These are phyloP conservation scores for Ceratobasidium sp. DNA, from an alignment of 1,284 basidiomycete species.

Conservation along the genomic window DNA sequence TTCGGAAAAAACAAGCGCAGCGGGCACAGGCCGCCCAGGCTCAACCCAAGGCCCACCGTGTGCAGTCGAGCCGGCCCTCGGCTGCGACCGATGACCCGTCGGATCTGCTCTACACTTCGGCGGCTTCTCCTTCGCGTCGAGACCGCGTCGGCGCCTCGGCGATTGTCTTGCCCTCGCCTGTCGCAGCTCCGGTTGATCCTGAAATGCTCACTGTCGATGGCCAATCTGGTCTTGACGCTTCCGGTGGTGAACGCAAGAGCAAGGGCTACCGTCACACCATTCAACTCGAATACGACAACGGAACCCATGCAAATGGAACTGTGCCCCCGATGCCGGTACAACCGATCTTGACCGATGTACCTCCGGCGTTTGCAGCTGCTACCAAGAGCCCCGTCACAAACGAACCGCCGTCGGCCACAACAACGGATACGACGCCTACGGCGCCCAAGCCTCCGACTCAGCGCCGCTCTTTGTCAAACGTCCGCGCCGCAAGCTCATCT, in stretches of 20 bases:
- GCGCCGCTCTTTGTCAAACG: slow-evolving; percentile 9
- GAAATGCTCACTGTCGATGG: slow-evolving; percentile 40
- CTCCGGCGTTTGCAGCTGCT: not conserved
- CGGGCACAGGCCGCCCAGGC: slow-evolving; percentile 59
- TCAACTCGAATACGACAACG: slow-evolving; percentile 85
- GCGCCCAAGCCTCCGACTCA: slow-evolving; percentile 1
- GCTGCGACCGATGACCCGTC: slow-evolving; percentile 18
- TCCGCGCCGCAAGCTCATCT: slow-evolving; percentile 3
- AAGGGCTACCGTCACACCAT: slow-evolving; percentile 81
- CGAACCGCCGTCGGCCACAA: not conserved
- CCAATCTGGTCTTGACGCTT: not conserved
- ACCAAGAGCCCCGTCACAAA: not conserved
- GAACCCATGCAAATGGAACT: slow-evolving; percentile 19
- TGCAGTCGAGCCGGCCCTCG: slow-evolving; percentile 21
- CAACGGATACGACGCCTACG: slow-evolving; percentile 16
- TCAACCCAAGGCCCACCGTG: slow-evolving; percentile 8
- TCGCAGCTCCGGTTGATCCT: slow-evolving; percentile 48
- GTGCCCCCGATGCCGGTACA: slow-evolving; percentile 13
- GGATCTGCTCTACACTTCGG: slow-evolving; percentile 28
- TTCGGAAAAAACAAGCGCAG: slow-evolving; percentile 66
- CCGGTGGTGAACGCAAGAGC: slow-evolving; percentile 56
- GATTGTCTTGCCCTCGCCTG: slow-evolving; percentile 48
- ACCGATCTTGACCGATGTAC: slow-evolving; percentile 18
- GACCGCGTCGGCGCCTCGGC: slow-evolving; percentile 36
- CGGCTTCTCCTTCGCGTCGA: slow-evolving; percentile 33